A percentile compares a stretch with the other conserved stretches of the same genome.
Conservation (phyloP, 805 yeast species). For the Limtongia smithiae region DNA sequence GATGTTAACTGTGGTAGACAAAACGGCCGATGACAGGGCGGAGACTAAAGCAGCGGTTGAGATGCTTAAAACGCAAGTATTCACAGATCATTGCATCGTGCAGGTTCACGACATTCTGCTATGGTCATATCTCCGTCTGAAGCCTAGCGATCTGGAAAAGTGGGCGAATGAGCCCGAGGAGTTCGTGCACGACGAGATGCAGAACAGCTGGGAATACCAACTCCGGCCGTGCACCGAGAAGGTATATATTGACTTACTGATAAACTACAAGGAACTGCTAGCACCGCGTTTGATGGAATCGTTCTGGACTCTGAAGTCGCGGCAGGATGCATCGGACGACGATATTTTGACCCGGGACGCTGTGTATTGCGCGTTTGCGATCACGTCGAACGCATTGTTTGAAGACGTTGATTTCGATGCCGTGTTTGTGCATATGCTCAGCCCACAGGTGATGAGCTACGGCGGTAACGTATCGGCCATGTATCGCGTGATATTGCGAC, state of each 20-base stretch:
- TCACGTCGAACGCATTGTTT: constrained; percentile 63
- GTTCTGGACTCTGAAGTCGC: constrained; percentile 7
- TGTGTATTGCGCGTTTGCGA: constrained; percentile 75
- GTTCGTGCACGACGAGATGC: constrained; percentile 79
- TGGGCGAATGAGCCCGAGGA: constrained; percentile 91
- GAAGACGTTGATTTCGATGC: constrained; percentile 67
- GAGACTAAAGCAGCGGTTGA: constrained; percentile 59
- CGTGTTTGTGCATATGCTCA: constrained; percentile 44
- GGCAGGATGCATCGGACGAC: constrained; percentile 28
- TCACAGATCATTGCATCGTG: constrained; percentile 54
- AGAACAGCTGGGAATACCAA: constrained; percentile 76
- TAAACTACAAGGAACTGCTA: constrained; percentile 55
- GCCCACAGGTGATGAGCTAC: constrained; percentile 56
- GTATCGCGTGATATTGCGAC: constrained; percentile 63
- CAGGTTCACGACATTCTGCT: constrained; percentile 65
- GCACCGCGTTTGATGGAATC: constrained; percentile 38
- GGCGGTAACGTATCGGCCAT: constrained; percentile 39
- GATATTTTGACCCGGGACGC: constrained; percentile 73
- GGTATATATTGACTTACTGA: constrained; percentile 70
- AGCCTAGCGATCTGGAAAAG: constrained; percentile 70
- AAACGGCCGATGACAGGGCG: constrained; percentile 59
- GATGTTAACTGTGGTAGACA: constrained; percentile 37
- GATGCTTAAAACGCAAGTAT: constrained; percentile 51
- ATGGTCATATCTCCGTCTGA: constrained; percentile 66
- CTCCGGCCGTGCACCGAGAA: constrained; percentile 84